phyloP scores from a whole-genome alignment of 257 asterid genomes.

The Solanum clarkiae region DNA sequence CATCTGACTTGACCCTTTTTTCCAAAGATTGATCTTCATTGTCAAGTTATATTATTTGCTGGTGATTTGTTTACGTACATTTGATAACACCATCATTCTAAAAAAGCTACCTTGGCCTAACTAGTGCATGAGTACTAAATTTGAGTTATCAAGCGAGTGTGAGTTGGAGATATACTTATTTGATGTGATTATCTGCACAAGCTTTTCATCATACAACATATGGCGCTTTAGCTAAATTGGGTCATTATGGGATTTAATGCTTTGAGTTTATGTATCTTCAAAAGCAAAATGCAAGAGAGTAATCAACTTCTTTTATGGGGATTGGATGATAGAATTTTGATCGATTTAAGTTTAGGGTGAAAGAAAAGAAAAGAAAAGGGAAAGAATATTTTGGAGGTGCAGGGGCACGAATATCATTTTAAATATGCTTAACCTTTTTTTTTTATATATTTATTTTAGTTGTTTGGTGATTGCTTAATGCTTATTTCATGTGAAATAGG shows the following conservation, averaged over 20 bases:
- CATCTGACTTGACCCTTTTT: background rate
- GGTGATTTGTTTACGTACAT: background rate
- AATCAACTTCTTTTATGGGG: background rate
- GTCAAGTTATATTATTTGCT: background rate
- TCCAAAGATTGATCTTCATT: background rate
- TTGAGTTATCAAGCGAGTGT: background rate
- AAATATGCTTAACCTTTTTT: background rate
- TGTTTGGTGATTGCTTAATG: background rate
- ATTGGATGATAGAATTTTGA: background rate
- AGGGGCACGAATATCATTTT: background rate
- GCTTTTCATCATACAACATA: background rate
- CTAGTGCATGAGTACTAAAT: background rate
- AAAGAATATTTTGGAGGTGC: background rate
- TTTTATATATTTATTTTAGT: background rate
- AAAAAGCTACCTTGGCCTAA: background rate
- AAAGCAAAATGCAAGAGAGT: background rate
- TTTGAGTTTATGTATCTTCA: background rate
- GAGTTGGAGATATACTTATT: background rate
- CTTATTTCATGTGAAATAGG: slow-evolving; percentile 25
- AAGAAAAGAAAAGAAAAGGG: background rate
- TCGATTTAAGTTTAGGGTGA: background rate
- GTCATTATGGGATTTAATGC: background rate
- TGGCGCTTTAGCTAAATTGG: background rate
- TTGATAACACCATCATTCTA: background rate
- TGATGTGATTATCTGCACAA: background rate